Evolutionary conservation across 139 green algal species (phyloP), one percentile per base, ranked within the genome.

Genomic region (Choricystis sp.): DNA sequence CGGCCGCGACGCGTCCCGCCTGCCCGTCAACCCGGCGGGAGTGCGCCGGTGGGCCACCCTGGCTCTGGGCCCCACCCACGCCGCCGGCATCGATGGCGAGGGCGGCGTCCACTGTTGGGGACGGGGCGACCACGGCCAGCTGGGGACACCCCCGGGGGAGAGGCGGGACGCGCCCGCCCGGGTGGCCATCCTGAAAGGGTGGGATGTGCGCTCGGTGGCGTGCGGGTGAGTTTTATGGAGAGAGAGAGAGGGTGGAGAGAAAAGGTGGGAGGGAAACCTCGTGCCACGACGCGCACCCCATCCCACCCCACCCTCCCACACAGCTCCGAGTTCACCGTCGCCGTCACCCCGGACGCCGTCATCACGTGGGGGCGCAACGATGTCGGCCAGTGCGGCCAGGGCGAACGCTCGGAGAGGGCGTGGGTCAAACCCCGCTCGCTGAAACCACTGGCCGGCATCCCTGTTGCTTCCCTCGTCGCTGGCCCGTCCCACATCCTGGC

Each of bases 291-390:
- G n/a, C n/a, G n/a, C n/a, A n/a, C n/a, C n/a, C n/a, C n/a, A n/a
- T n/a, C n/a, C n/a, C n/a, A n/a, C n/a, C n/a, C n/a, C n/a, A n/a
- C n/a, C n/a, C n/a, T n/a, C n/a, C n/a, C n/a, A n/a, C n/a, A n/a
- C n/a, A n/a, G 86, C 19, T 68, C 68, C 0, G 71, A 90, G 62
- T 86, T 94, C 79, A 92, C 86, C 0, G 76, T 94, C 3, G 84
- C 76, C 31, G 61, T 89, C 21, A 88, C 84, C 3, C 69, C 66
- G n/a, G 68, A 77, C 19, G 85, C 88, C 30, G 81, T 94, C n/a
- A 79, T 89, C 26, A 77, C 84, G 1, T 94, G 83, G 83, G 87
- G 87, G 24, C 76, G 64, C 57, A 94, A 94, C 72, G 66, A 82
- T 26, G 60, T 80, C 26, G 87, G 87, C 4, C 87, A 96, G 76